Percentiles rank a stretch among this genome's conserved stretches.
Conservation (phyloP, 1,284 basidiomycete species). For the Irpex lacteus region DNA sequence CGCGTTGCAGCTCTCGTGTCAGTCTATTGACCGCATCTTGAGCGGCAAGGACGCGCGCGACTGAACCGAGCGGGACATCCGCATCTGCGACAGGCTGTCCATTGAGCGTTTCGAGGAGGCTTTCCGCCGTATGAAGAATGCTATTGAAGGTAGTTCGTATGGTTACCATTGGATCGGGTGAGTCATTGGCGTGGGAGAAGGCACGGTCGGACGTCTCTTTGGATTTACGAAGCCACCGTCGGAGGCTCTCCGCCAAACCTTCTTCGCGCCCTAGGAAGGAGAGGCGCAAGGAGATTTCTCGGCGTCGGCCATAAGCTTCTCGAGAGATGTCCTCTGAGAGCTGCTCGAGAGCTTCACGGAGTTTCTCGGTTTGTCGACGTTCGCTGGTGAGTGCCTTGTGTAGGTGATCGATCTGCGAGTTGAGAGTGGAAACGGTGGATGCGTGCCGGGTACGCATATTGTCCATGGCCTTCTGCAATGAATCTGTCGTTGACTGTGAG, state of each 20-base stretch:
- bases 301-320: constrained; percentile 72
- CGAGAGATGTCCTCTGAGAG: constrained; percentile 70
- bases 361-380: constrained; percentile 42
- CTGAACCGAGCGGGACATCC: constrained; percentile 18
- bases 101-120: constrained; percentile 46
- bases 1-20: constrained; percentile 61
- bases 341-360: constrained; percentile 68
- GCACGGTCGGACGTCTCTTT: constrained; percentile 39
- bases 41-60: constrained; percentile 59
- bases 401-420: constrained; percentile 38
- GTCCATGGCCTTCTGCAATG: constrained; percentile 64
- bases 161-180: constrained; percentile 17
- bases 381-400: constrained; percentile 45
- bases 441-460: constrained; percentile 60
- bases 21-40: constrained; percentile 60
- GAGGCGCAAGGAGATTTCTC: constrained; percentile 71
- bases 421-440: constrained; percentile 59
- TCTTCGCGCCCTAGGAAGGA: constrained; percentile 71
- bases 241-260: constrained; percentile 50
- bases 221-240: constrained; percentile 51
- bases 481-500: constrained; percentile 75
- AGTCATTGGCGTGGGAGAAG: constrained; percentile 10
- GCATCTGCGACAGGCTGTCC: constrained; percentile 27
- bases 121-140: constrained; percentile 47
- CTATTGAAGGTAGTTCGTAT: constrained; percentile 31